Conservation (phyloP, 2,329 filamentous ascomycete genomes). For the Chaetothyriales sp. region DNA sequence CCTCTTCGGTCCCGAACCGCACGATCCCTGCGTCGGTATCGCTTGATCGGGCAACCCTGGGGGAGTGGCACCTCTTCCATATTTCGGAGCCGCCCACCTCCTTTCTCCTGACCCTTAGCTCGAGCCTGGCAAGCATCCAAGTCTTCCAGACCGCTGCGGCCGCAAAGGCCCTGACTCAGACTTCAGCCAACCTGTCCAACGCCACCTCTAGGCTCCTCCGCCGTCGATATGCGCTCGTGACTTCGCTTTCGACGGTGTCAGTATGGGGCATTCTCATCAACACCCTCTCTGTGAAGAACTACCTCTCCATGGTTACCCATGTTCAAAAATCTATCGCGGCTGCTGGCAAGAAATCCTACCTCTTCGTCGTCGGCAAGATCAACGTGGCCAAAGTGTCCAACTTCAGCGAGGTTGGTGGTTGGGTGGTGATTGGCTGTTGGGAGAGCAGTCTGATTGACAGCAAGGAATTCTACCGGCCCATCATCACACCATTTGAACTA, state of each 20-base stretch:
- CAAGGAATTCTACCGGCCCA: constrained; percentile 71
- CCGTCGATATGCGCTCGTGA: constrained; percentile 75
- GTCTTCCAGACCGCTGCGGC: constrained; percentile 44
- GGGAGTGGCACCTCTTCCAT: constrained; percentile 65
- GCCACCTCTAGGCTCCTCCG: constrained; percentile 49
- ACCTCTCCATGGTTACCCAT: constrained; percentile 62
- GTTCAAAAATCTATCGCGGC: constrained; percentile 57
- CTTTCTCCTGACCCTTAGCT: constrained; percentile 73
- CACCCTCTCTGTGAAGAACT: constrained; percentile 82
- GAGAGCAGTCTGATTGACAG: constrained; percentile 86
- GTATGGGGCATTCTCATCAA: constrained; percentile 93
- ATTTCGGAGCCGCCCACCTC: constrained; percentile 66
- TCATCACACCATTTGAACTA: constrained; percentile 92
- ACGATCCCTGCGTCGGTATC: constrained; percentile 42
- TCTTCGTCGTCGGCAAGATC: constrained; percentile 89
- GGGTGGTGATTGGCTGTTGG: constrained; percentile 97
- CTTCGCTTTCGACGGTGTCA: constrained; percentile 61
- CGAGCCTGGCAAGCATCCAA: constrained; percentile 61
- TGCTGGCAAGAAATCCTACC: constrained; percentile 87
- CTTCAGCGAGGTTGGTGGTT: constrained; percentile 86
- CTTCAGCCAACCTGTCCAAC: constrained; percentile 27
- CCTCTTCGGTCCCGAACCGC: constrained; percentile 70
- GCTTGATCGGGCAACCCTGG: constrained; percentile 36
- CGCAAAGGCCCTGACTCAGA: constrained; percentile 5
- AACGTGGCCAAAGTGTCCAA: constrained; percentile 94